Percentiles rank a stretch among this genome's conserved stretches.
phyloP scores from a whole-genome alignment of 495 filamentous ascomycete genomes.

The Neurospora pannonica region DNA sequence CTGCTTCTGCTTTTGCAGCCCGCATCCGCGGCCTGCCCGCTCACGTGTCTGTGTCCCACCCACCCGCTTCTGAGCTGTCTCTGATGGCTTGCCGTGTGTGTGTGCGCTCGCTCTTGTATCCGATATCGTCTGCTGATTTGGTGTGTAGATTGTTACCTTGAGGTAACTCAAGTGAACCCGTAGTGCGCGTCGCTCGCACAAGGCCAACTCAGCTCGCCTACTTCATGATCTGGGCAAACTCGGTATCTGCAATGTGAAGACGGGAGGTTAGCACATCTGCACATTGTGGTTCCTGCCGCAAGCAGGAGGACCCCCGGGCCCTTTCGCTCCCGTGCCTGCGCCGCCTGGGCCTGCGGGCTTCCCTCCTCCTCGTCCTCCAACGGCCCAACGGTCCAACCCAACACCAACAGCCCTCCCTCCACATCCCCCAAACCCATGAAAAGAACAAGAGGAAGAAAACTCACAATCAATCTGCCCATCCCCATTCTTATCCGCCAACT shows the following conservation, averaged over 20 bases:
- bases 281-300: background rate
- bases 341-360: background rate
- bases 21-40: background rate
- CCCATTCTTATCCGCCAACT: conserved; percentile 37
- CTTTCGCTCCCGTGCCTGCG: too few relatives aligned
- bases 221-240: conserved; percentile 87
- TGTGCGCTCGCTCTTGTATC: background rate
- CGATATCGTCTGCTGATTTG: background rate
- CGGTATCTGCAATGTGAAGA: conserved; percentile 54
- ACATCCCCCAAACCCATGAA: background rate
- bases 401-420: background rate
- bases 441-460: conserved; percentile 2
- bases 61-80: background rate
- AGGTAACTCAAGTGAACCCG: background rate
- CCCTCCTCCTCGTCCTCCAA: background rate
- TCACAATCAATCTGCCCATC: conserved; percentile 41
- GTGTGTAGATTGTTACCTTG: background rate
- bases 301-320: background rate
- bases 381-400: background rate
- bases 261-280: conserved; percentile 11
- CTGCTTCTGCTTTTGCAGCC: background rate
- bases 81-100: background rate
- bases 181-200: background rate
- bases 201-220: conserved; percentile 1
- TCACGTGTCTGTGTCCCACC: background rate